Evolutionary conservation across 164 flowering plant species (phyloP).

Genomic region (Macadamia tetraphylla): DNA sequence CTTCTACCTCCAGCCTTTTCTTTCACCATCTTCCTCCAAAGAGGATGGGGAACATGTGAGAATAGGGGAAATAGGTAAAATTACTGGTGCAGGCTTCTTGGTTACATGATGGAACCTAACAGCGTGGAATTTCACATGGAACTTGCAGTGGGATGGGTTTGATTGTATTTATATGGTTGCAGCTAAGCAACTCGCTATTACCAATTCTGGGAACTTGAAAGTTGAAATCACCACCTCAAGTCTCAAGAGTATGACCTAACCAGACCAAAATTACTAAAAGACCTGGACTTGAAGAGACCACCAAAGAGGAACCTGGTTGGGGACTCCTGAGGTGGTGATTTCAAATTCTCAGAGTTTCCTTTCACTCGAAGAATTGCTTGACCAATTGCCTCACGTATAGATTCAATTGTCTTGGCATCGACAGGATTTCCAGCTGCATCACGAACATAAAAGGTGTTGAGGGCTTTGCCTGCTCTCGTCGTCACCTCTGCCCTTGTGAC

Average conservation of each 20-base stretch:
- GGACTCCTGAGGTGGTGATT: constrained; percentile 59
- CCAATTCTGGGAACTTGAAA: not conserved
- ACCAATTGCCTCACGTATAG: constrained; percentile 68
- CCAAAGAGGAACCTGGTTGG: constrained; percentile 76
- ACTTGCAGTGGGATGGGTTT: not conserved
- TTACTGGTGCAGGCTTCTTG: not conserved
- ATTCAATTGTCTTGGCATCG: constrained; percentile 72
- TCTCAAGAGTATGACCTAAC: constrained; percentile 58
- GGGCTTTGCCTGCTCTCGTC: constrained; percentile 74
- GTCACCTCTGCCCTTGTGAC: constrained; percentile 88
- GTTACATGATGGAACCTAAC: not conserved
- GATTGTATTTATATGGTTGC: not conserved
- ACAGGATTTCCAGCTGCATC: constrained; percentile 79
- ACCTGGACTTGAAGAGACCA: constrained; percentile 79
- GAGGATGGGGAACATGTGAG: not conserved
- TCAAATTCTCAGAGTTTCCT: constrained; percentile 41
- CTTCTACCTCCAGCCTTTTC: not conserved
- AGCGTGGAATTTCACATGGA: not conserved
- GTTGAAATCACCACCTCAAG: constrained; percentile 21
- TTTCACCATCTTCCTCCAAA: not conserved
- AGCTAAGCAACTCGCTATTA: not conserved
- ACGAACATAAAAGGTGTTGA: constrained; percentile 85
- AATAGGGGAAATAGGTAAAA: not conserved
- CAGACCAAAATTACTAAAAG: constrained; percentile 65
- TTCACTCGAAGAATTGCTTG: constrained; percentile 74